Evolutionary conservation across 139 green algal species (phyloP).

Genomic region (Dunaliella primolecta): DNA sequence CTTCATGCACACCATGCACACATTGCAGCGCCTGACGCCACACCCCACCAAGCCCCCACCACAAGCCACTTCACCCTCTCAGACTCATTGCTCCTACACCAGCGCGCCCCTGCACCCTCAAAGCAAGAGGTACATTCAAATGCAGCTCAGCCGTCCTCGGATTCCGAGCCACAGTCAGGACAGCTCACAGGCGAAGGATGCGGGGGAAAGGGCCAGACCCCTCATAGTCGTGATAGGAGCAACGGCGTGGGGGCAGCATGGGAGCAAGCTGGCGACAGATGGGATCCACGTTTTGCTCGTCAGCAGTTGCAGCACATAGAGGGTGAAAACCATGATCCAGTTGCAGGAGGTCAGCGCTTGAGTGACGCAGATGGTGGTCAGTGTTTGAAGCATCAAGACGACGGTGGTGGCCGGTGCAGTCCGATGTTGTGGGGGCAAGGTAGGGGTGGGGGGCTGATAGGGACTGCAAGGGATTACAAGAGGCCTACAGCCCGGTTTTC

Average conservation of each 20-base stretch:
- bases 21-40: neutral
- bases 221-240: neutral
- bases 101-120: neutral
- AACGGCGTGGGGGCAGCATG: neutral
- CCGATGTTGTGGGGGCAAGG: neutral
- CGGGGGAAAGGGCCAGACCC: neutral
- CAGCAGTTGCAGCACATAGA: neutral
- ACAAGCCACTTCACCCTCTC: neutral
- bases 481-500: no score
- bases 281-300: neutral
- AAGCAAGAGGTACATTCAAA: no score
- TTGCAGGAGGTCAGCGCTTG: neutral
- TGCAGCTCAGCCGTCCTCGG: neutral
- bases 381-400: neutral
- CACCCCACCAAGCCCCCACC: neutral
- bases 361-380: neutral
- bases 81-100: neutral
- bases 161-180: neutral
- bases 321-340: neutral
- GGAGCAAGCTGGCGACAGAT: neutral
- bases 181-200: neutral
- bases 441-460: no score
- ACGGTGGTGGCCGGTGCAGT: neutral
- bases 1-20: neutral
- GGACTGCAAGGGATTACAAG: no score